Evolutionary conservation across 768 basidiomycete genomes (phyloP).

Genomic region (Lentinus brumalis): DNA sequence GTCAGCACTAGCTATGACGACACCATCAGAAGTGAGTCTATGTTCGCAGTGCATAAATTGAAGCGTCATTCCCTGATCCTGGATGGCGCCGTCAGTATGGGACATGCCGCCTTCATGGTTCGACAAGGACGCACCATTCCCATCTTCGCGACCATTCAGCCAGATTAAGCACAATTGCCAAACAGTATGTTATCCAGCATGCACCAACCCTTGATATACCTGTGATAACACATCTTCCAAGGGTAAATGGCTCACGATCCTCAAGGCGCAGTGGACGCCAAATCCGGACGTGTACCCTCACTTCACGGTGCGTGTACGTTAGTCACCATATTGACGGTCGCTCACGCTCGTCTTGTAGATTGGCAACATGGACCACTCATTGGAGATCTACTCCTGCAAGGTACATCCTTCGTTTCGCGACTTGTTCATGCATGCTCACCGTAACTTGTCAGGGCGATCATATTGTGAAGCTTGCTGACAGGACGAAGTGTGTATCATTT

Average conservation of each 20-base stretch:
- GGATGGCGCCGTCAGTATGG: conserved; percentile 58
- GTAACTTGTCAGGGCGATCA: conserved; percentile 58
- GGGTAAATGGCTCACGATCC: conserved; percentile 82
- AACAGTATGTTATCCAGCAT: conserved; percentile 53
- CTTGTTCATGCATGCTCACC: background rate
- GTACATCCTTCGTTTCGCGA: conserved; percentile 32
- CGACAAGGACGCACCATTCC: conserved; percentile 49
- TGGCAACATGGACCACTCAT: conserved; percentile 76
- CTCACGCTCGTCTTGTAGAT: conserved; percentile 44
- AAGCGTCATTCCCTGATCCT: background rate
- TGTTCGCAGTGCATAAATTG: background rate
- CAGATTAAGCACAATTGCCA: conserved; percentile 76
- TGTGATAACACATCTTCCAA: conserved; percentile 29
- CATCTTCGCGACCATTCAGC: conserved; percentile 63
- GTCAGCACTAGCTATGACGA: conserved; percentile 89
- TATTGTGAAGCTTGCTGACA: conserved; percentile 63
- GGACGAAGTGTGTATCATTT: conserved; percentile 43
- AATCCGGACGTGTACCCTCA: conserved; percentile 83
- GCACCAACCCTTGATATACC: background rate
- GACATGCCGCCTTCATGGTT: conserved; percentile 59
- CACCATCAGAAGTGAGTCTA: conserved; percentile 61
- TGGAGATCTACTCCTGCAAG: conserved; percentile 76
- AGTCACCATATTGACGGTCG: background rate
- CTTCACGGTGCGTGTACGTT: conserved; percentile 60
- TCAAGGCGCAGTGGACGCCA: conserved; percentile 76